Evolutionary conservation across 2,329 filamentous ascomycete genomes (phyloP).

Genomic region (Fusarium continuum): DNA sequence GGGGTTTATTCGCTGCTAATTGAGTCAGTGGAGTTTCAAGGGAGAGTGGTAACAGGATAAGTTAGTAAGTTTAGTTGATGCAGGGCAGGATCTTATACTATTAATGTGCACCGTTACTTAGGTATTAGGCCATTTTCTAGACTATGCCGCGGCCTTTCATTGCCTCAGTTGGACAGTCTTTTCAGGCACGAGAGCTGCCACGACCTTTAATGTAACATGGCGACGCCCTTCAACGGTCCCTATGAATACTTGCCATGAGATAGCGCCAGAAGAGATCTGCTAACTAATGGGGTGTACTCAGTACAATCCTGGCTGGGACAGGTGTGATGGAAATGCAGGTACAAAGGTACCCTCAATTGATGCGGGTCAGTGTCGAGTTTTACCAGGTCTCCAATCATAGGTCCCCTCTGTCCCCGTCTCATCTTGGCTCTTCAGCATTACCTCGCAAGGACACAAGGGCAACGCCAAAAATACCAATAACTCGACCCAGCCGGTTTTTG

Average conservation of each 20-base stretch:
- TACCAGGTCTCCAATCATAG: neutral
- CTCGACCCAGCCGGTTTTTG: conserved; percentile 25
- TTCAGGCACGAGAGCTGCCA: conserved; percentile 13
- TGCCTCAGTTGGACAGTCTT: conserved; percentile 1
- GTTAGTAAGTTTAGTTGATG: neutral
- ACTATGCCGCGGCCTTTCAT: neutral
- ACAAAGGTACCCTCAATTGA: conserved; percentile 15
- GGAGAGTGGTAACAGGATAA: neutral
- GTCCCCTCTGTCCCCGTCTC: neutral
- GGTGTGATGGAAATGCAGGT: conserved; percentile 4
- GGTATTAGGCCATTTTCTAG: neutral
- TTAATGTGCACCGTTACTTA: neutral
- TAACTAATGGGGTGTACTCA: conserved; percentile 13
- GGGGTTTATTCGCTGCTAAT: neutral
- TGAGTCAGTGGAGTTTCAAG: neutral
- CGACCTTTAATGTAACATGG: neutral
- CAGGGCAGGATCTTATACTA: neutral
- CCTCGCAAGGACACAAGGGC: conserved; percentile 27
- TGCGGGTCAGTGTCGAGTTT: neutral
- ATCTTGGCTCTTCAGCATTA: conserved; percentile 29
- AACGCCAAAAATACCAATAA: conserved; percentile 19
- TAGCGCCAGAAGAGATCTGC: conserved; percentile 1
- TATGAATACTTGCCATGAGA: neutral
- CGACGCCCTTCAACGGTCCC: neutral
- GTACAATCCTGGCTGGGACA: neutral